phyloP scores from a whole-genome alignment of 768 basidiomycete genomes.

The Tricholoma saponaceum region DNA sequence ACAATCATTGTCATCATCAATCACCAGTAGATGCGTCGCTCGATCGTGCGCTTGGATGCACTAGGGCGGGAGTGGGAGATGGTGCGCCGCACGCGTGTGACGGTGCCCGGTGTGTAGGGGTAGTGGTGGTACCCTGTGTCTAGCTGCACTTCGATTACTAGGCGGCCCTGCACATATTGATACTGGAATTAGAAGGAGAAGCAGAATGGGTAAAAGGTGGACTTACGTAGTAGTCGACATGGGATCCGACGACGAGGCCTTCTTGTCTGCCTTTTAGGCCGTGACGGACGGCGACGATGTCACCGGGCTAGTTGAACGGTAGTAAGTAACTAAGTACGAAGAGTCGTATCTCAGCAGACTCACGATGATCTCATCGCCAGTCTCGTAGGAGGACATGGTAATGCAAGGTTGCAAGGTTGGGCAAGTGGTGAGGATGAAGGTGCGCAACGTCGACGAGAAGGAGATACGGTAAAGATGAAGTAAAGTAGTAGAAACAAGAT shows the following conservation, averaged over 20 bases:
- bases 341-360: constrained; percentile 3
- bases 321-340: not conserved
- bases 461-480: constrained; percentile 8
- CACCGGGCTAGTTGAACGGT: constrained; percentile 53
- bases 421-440: constrained; percentile 1
- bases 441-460: not conserved
- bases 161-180: constrained; percentile 55
- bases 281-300: constrained; percentile 75
- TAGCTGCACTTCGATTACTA: constrained; percentile 79
- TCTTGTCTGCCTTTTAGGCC: constrained; percentile 61
- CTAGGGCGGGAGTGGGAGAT: constrained; percentile 54
- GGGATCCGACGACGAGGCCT: constrained; percentile 76
- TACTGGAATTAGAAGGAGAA: constrained; percentile 1
- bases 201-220: not conserved
- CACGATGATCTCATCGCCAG: constrained; percentile 33
- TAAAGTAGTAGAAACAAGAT: constrained; percentile 15
- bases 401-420: not conserved
- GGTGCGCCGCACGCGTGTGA: constrained; percentile 74
- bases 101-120: constrained; percentile 45
- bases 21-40: constrained; percentile 78
- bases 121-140: constrained; percentile 69
- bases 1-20: not conserved
- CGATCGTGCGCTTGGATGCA: constrained; percentile 50
- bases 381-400: constrained; percentile 25
- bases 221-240: constrained; percentile 66